phyloP scores from a whole-genome alignment of 768 basidiomycete species.

The Leccinum boreale region DNA sequence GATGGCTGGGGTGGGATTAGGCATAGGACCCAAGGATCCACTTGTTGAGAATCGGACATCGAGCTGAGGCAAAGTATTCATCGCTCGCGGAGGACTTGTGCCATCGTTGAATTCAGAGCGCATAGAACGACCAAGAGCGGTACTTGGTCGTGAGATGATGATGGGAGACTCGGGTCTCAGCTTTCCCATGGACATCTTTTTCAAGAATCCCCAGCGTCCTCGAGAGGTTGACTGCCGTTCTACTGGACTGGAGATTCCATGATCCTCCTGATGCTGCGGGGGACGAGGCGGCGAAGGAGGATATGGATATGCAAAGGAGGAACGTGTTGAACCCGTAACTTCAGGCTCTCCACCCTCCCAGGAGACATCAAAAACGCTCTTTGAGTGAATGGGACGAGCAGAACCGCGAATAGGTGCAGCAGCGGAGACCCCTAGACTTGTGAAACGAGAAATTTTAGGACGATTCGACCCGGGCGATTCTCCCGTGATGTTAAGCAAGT shows the following conservation, averaged over 20 bases:
- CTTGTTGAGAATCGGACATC: slow-evolving; percentile 72
- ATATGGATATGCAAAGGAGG: slow-evolving; percentile 23
- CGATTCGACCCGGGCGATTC: slow-evolving; percentile 34
- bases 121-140: slow-evolving; percentile 23
- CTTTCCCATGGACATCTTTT: slow-evolving; percentile 98
- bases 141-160: slow-evolving; percentile 34
- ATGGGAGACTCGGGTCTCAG: slow-evolving; percentile 64
- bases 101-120: slow-evolving; percentile 18
- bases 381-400: slow-evolving; percentile 38
- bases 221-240: slow-evolving; percentile 27
- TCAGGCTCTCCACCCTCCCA: slow-evolving; percentile 31
- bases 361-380: slow-evolving; percentile 50
- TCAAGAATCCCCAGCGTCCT: slow-evolving; percentile 91
- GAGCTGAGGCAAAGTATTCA: slow-evolving; percentile 53
- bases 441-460: slow-evolving; percentile 50
- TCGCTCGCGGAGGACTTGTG: slow-evolving; percentile 27
- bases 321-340: slow-evolving; percentile 14
- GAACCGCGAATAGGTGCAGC: slow-evolving; percentile 32
- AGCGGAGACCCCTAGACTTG: slow-evolving; percentile 57
- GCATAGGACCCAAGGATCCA: slow-evolving; percentile 54
- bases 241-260: slow-evolving; percentile 17
- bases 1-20: slow-evolving; percentile 33
- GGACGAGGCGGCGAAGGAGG: slow-evolving; percentile 27
- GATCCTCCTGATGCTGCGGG: slow-evolving; percentile 10
- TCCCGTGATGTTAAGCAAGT: slow-evolving; percentile 44